A percentile compares a stretch with the other conserved stretches of the same genome.
Evolutionary conservation across 2,329 filamentous ascomycete species (phyloP).

Genomic region (Plectosphaerella sp.): DNA sequence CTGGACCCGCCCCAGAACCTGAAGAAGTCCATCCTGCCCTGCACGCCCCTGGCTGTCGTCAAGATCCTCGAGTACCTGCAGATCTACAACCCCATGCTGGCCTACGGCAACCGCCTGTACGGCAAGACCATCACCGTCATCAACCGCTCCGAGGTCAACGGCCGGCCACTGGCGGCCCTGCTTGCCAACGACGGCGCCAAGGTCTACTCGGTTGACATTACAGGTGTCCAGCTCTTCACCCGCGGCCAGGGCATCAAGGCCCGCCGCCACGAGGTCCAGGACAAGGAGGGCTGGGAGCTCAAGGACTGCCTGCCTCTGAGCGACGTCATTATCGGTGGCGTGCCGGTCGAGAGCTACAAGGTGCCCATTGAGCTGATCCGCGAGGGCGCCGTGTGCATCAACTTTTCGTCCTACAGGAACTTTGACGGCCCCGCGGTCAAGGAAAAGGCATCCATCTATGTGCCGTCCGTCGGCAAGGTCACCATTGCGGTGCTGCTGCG

Average conservation of each 20-base stretch:
- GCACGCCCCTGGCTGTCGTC: conserved; percentile 91
- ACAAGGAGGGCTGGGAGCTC: conserved; percentile 74
- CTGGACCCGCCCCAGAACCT: conserved; percentile 72
- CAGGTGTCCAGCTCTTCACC: conserved; percentile 87
- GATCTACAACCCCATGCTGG: conserved; percentile 93
- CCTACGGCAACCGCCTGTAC: conserved; percentile 87
- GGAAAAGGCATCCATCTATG: conserved; percentile 94
- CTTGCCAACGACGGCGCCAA: conserved; percentile 94
- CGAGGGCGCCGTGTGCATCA: conserved; percentile 95
- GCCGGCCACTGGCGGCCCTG: conserved; percentile 84
- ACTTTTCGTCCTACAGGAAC: conserved; percentile 95
- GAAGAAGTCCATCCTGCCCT: conserved; percentile 90
- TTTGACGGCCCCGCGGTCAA: conserved; percentile 82
- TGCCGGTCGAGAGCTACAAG: conserved; percentile 85
- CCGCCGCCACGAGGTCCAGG: conserved; percentile 78
- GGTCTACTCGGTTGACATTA: conserved; percentile 92
- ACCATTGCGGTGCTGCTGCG: conserved; percentile 88
- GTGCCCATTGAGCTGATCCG: conserved; percentile 78
- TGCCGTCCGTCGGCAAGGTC: conserved; percentile 95
- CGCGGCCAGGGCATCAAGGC: conserved; percentile 84
- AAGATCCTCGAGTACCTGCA: conserved; percentile 95
- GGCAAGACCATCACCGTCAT: conserved; percentile 95
- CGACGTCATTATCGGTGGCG: conserved; percentile 92
- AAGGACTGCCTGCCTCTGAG: conserved; percentile 81
- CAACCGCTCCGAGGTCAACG: conserved; percentile 94